Evolutionary conservation across 2,329 filamentous ascomycete genomes (phyloP).

Genomic region (Raffaelea ambrosiae): DNA sequence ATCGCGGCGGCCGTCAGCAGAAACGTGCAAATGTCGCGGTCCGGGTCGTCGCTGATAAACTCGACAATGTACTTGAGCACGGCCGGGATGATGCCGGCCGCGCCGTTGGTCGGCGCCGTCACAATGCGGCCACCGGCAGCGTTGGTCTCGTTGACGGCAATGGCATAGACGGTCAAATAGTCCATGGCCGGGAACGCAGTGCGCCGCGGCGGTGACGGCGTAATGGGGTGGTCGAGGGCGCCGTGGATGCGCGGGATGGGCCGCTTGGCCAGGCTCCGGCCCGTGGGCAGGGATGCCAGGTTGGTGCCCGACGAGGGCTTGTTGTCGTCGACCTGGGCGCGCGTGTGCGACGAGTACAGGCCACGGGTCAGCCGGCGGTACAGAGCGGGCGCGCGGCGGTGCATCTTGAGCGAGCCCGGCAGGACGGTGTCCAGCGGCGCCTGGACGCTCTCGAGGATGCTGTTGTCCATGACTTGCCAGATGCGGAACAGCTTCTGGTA

Average conservation of each 20-base stretch:
- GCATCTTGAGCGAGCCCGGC: conserved; percentile 38
- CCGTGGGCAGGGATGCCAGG: background rate
- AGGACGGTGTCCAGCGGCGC: conserved; percentile 31
- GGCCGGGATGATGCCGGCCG: conserved; percentile 41
- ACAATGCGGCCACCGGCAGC: conserved; percentile 41
- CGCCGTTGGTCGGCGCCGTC: conserved; percentile 42
- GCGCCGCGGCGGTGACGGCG: conserved; percentile 34
- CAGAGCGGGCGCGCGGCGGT: conserved; percentile 35
- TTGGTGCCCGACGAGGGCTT: background rate
- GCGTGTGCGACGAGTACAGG: conserved; percentile 22
- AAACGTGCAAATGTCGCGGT: conserved; percentile 40
- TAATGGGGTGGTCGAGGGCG: conserved; percentile 34
- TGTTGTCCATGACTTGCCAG: conserved; percentile 44
- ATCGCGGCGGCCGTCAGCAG: conserved; percentile 40
- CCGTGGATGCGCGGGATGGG: conserved; percentile 34
- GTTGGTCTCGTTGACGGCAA: conserved; percentile 45
- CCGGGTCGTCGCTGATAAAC: conserved; percentile 40
- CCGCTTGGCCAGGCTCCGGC: conserved; percentile 16
- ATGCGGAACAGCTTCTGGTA: conserved; percentile 37
- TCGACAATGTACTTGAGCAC: conserved; percentile 42
- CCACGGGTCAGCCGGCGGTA: conserved; percentile 36
- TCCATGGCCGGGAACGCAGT: conserved; percentile 42
- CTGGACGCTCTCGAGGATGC: conserved; percentile 40
- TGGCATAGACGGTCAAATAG: conserved; percentile 40
- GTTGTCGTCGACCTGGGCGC: background rate